Evolutionary conservation across 2,329 filamentous ascomycete species (phyloP).

Genomic region (Aaosphaeria pasadenensis): DNA sequence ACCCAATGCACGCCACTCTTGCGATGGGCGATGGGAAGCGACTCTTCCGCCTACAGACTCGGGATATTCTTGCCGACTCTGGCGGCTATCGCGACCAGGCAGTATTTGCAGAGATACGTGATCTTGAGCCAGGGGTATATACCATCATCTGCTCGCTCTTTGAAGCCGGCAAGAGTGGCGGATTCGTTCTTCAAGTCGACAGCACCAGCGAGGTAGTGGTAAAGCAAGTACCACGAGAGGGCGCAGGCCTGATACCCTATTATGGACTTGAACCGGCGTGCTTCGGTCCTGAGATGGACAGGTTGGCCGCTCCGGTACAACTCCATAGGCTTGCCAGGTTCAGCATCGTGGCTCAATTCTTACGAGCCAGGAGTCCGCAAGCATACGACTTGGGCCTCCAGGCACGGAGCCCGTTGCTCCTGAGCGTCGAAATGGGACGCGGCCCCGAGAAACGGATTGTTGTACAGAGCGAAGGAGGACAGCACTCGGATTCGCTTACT

Average conservation of each 20-base stretch:
- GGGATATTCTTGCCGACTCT: conserved; percentile 78
- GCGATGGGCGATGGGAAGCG: conserved; percentile 74
- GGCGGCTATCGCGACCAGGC: conserved; percentile 85
- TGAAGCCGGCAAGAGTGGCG: conserved; percentile 71
- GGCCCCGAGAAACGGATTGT: conserved; percentile 66
- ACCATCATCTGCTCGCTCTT: conserved; percentile 91
- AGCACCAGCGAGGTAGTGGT: conserved; percentile 58
- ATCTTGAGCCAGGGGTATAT: conserved; percentile 70
- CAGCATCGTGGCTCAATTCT: conserved; percentile 53
- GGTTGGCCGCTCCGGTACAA: conserved; percentile 52
- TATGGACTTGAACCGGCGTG: conserved; percentile 55
- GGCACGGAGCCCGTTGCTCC: conserved; percentile 55
- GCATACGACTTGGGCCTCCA: conserved; percentile 22
- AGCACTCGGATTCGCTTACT: conserved; percentile 66
- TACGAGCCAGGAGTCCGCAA: conserved; percentile 27
- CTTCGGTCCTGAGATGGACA: conserved; percentile 51
- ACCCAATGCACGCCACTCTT: conserved; percentile 81
- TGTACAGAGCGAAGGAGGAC: conserved; percentile 66
- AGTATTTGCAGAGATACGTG: conserved; percentile 62
- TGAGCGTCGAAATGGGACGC: conserved; percentile 70
- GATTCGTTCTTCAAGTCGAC: conserved; percentile 73
- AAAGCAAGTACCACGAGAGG: conserved; percentile 64
- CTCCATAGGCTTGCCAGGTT: conserved; percentile 58
- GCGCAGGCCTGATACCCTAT: conserved; percentile 69
- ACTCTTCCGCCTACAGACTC: conserved; percentile 64